phyloP scores from a whole-genome alignment of 441 rosid genomes.

The Capsella rubella region DNA sequence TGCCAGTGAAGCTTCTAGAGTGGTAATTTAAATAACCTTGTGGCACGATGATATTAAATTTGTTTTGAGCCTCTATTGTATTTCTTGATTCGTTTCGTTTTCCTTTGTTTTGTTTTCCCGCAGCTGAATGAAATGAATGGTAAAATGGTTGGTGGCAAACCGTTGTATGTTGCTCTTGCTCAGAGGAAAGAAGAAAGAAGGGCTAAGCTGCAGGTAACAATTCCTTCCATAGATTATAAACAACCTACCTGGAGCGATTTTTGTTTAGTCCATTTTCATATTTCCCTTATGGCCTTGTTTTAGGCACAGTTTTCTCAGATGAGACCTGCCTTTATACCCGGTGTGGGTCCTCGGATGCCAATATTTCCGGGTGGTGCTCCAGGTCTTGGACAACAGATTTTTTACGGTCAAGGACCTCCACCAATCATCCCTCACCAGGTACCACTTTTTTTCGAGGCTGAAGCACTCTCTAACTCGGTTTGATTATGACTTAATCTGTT shows the following conservation, averaged over 20 bases:
- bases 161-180: constrained; percentile 78
- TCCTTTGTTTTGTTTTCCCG: neutral
- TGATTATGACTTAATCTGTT: neutral
- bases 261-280: neutral
- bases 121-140: constrained; percentile 74
- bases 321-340: constrained; percentile 61
- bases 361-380: constrained; percentile 70
- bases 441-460: constrained; percentile 18
- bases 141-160: constrained; percentile 73
- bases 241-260: neutral
- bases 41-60: neutral
- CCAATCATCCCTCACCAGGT: constrained; percentile 72
- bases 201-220: constrained; percentile 66
- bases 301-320: constrained; percentile 78
- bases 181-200: constrained; percentile 73
- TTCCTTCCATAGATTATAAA: neutral
- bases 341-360: constrained; percentile 69
- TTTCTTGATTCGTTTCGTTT: constrained; percentile 10
- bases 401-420: constrained; percentile 76
- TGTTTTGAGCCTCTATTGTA: neutral
- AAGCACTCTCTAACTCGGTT: neutral
- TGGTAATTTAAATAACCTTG: constrained; percentile 47
- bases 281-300: neutral
- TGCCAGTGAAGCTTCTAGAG: constrained; percentile 67
- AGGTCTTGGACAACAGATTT: constrained; percentile 65